Evolutionary conservation across 2,329 filamentous ascomycete species (phyloP), one percentile per base, ranked within the genome.

Genomic region (Colletotrichum caudatum): DNA sequence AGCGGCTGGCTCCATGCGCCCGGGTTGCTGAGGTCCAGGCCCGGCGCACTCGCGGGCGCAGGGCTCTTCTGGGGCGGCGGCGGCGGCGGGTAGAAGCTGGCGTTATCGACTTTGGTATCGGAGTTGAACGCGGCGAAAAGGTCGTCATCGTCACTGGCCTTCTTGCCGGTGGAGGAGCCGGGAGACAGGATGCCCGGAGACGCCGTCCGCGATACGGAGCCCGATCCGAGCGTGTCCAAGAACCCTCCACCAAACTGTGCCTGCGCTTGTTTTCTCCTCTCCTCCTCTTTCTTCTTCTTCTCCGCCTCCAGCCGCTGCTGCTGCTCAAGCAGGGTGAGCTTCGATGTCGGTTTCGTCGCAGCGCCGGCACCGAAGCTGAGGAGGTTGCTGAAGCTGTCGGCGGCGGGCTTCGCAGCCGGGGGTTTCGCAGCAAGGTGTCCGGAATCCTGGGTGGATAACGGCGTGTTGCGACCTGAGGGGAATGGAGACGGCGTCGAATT

Each of bases 351-450:
- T 79, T 91, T 91, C 62, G 87, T 83, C 62, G 87, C 83, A 39
- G 87, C 81, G 59, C 88, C 88, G 46, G 79, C 75, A 20, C 80
- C 80, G 76, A 92, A 90, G 75, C 87, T 90, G 73, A 94, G 85
- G 63, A 96, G 84, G 76, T 91, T 92, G 77, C 93, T 93, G 82
- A 96, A 96, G 83, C 92, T 94, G 78, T 96, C 93, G 58, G 87
- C 82, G 7, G 88, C 81, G 46, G 90, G 77, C 75, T 88, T 92
- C 5, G 82, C 70, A 2, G 83, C 75, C 16, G 85, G 81, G 4
- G 78, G 81, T 74, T 84, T 90, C 80, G 80, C 81, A 70, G 74
- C 81, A 64, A 82, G 78, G 35, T 80, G 74, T 5, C 84, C 84
- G 20, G 86, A 86, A 7, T 78, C 82, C 74, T 88, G 86, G 11